Base-by-base conservation (phyloP, 805 yeast genomes). In the Ogataea neopini region DNA sequence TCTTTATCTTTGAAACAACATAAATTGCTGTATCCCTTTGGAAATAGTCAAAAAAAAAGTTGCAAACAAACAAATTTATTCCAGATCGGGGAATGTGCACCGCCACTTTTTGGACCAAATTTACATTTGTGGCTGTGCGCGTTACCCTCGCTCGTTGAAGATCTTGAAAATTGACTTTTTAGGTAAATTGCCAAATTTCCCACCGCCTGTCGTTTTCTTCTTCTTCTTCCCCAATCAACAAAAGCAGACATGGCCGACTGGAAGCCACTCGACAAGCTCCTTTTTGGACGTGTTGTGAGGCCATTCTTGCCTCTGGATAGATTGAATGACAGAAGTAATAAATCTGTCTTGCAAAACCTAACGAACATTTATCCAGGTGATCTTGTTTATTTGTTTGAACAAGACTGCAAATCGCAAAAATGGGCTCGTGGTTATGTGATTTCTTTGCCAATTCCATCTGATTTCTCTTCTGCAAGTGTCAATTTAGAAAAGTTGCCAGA, bases 361-460 rank as follows among this genome's bases (percentile, higher is more conserved):
- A 71, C 70, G 49, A 79, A 84, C 61, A 64, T 84, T 39, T 84
- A 80, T 59, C 83, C 84, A 17, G 96, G 96, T 29, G 95, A 88
- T 64, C 88, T 84, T 52, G 81, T 86, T 26, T 86, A 77, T 62
- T 70, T 87, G 15, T 86, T 88, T 60, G 96, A 88, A 61, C 69
- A 76, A 40, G 58, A 52, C 19, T 18, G 50, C 2, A 72, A 77
- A 64, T 64, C 69, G 34, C 73, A 73, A 17, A 76, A 76, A 51
- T 89, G 96, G 96, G 88, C 83, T 19, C 74, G 96, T 56, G 96
- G 90, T 10, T 88, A 89, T 63, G 73, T 80, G 3, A 69, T 85
- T 29, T 70, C 84, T 32, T 76, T 81, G 49, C 91, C 95, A 6
- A 68, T 81, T 45, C 92, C 92, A 1, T 74, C 80, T 26, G 88